Base-by-base conservation (phyloP, 2,329 filamentous ascomycete genomes). In the Xylariaceae sp. region DNA sequence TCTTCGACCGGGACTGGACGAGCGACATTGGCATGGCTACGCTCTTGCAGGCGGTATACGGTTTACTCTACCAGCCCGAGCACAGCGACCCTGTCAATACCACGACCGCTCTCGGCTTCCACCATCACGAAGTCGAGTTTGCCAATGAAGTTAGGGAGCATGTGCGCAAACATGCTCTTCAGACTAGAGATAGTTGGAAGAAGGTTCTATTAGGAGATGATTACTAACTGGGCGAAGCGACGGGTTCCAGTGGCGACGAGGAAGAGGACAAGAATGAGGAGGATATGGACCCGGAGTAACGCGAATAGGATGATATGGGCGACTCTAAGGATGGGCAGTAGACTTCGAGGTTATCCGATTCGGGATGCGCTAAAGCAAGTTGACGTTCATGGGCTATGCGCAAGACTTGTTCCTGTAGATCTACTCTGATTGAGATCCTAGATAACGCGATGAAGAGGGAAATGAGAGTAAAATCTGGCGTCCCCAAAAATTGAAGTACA, bases 1-100 rank as follows among this genome's bases (percentile, higher is more conserved):
- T 59, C 29, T 48, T 47, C n/a, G 45, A 55, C 40, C 54, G 62
- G 18, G 60, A 65, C 45, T 66, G 57, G 64, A 66, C 59, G 2
- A 51, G 54, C n/a, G 60, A 65, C 50, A 66, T 56, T 7, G 60
- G 54, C 23, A 61, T 64, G 48, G 43, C 50, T 19, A 26, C 49
- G n/a, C 12, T 64, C 20, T 43, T 66, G 7, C 53, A 64, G 26
- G 58, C 54, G 1, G 48, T 66, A 7, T 64, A 54, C 37, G 55
- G 46, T 1, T 48, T 66, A 2, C 50, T 66, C 3, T 56, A 49
- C 18, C 52, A 59, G 32, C 60, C 61, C 1, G 59, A 66, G 20
- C 4, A 32, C 14, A 57, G 48, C 10, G 61, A 65, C 21, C 50
- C 55, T n/a, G 51, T 64, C 46, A 51, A 48, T 21, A 55, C 55